Evolutionary conservation across 768 basidiomycete genomes (phyloP).

Genomic region (Mrakia gelida): DNA sequence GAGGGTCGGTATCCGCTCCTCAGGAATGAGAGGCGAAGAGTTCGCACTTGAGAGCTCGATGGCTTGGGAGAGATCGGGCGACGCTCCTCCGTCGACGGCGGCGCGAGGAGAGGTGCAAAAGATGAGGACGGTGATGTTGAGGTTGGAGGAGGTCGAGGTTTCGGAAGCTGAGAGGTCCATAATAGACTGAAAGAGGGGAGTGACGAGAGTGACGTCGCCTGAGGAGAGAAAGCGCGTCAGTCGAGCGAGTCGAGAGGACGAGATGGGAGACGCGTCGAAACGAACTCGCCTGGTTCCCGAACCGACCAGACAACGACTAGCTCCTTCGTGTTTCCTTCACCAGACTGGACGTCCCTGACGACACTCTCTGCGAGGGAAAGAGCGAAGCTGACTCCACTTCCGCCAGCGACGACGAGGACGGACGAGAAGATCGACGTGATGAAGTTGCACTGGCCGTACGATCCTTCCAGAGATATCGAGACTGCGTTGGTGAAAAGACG

Average conservation of each 20-base stretch:
- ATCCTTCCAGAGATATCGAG: conserved; percentile 28
- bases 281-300: background rate
- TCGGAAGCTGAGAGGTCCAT: background rate
- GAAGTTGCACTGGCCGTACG: conserved; percentile 34
- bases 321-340: conserved; percentile 12
- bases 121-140: background rate
- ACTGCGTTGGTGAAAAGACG: background rate
- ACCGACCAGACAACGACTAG: conserved; percentile 31
- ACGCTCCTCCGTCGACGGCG: background rate
- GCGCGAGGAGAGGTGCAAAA: background rate
- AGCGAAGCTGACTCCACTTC: conserved; percentile 30
- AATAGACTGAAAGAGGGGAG: background rate
- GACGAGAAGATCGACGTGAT: conserved; percentile 30
- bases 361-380: conserved; percentile 31
- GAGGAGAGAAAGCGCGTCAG: background rate
- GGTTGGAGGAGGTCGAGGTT: background rate
- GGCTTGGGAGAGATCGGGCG: background rate
- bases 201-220: conserved; percentile 2
- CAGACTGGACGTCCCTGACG: conserved; percentile 28
- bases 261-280: background rate
- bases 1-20: background rate
- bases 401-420: conserved; percentile 17
- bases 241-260: background rate
- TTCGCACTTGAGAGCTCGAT: background rate
- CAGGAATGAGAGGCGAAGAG: background rate